Base-by-base conservation (phyloP, 2,329 filamentous ascomycete species). In the Boeremia exigua region DNA sequence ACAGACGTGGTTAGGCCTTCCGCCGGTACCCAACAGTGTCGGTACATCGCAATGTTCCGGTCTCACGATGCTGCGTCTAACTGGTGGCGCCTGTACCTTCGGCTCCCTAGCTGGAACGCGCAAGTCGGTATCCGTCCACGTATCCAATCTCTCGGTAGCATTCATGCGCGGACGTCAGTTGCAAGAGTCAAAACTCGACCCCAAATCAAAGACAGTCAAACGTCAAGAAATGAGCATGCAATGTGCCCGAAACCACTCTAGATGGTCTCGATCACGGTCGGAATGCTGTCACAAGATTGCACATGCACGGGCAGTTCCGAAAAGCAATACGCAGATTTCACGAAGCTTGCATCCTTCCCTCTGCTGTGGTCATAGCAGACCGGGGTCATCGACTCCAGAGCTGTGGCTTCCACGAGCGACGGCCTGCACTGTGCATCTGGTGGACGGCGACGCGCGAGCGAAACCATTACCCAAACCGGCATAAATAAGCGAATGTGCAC, bases 401-500 rank as follows among this genome's bases (percentile, higher is more conserved):
- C 42, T 59, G 54, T 63, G 60, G 61, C 62, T 63, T 58, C 64
- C 64, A 66, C 62, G 57, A 66, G 63, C 45, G 42, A 56, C 54
- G 54, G 48, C 48, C 47, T 51, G 59, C 62, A 61, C 52, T 47
- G 58, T 47, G 43, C 61, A 55, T 40, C 39, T 47, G 15, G 56
- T 42, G 54, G 54, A 60, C 60, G 56, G 60, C 65, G 57, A 66
- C 56, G 38, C 47, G 58, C 54, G 45, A 45, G 44, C 48, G 28
- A 54, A 37, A 55, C 39, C 44, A 51, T 56, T 61, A 38, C 64
- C 48, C 9, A 9, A 59, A 54, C 3, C n/a, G 48, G 62, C 43
- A 47, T 57, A 45, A 29, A 56, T 46, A 59, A 61, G 64, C 66
- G 62, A 67, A 25, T 52, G 25, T 45, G 52, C 47, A 43, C 47